Conservation (phyloP, 2,329 filamentous ascomycete genomes). For the Apiospora phragmitis region DNA sequence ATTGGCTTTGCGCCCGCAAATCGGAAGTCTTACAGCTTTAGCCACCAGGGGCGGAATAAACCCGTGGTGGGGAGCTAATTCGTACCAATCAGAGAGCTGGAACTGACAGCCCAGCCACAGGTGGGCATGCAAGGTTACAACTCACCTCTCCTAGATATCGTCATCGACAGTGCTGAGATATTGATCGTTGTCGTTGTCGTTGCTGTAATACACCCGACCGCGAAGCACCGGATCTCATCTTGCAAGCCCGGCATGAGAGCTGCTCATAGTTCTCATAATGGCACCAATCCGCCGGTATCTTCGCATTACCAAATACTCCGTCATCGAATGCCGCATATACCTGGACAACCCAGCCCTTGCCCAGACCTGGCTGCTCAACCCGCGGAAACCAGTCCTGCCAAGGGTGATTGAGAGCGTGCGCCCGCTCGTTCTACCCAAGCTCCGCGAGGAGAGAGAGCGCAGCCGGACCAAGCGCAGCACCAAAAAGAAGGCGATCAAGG, state of each 20-base stretch:
- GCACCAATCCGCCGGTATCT: conserved; percentile 87
- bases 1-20: neutral
- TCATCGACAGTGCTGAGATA: neutral
- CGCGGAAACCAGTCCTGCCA: conserved; percentile 73
- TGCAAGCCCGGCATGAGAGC: neutral
- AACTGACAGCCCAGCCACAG: neutral
- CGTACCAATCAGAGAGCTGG: neutral
- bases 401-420: conserved; percentile 83
- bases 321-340: conserved; percentile 96
- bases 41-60: neutral
- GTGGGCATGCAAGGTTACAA: neutral
- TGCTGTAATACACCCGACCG: neutral
- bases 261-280: conserved; percentile 54
- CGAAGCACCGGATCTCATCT: neutral
- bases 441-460: conserved; percentile 71
- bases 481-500: conserved; percentile 82
- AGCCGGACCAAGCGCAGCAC: conserved; percentile 63
- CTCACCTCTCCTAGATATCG: neutral
- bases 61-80: neutral
- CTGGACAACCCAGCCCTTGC: conserved; percentile 85
- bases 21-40: neutral
- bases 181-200: neutral
- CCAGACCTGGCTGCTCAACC: conserved; percentile 80
- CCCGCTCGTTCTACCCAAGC: conserved; percentile 84
- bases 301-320: conserved; percentile 87